Base-by-base conservation (phyloP, 2,329 filamentous ascomycete genomes). In the Zymoseptoria ardabiliae region DNA sequence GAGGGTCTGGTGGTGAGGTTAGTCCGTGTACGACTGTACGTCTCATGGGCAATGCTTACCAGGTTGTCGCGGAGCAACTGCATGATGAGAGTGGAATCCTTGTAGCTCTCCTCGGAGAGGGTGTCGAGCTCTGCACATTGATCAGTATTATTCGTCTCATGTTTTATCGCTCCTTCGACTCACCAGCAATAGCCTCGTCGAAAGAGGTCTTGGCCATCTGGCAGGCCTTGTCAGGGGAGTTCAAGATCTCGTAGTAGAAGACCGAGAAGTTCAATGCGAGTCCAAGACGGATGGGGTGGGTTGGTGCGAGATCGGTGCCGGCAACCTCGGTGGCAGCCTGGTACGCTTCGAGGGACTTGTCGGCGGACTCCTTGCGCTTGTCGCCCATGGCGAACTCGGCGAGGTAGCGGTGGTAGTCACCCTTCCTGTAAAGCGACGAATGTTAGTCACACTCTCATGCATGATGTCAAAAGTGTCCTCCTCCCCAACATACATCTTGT, bases 241-340 rank as follows among this genome's bases (percentile, higher is more conserved):
- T 99, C 73, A 97, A 84, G 77, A 97, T 99, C 86, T 99, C 90
- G 79, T 99, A 99, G 88, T 97, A 97, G 85, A 97, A 97, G 74
- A 97, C 92, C 67, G 92, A 96, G 84, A 95, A 95, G 87, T 96
- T 96, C 69, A 96, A 84, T 71, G 91, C 91, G 68, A 96, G 86
- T 76, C 91, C 91, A 66, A 96, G 88, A 73, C 91, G 90, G 79
- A 95, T 96, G 74, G 91, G 91, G 83, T 96, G 91, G 60, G 91
- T 96, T 65, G 91, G 91, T 65, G 91, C 88, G 69, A 96, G 86
- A 77, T 94, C 90, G 70, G 89, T 93, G 76, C 90, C 85, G 65
- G 91, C 90, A 72, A 96, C 89, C 77, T 95, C 90, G 74, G 90
- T 95, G 72, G 91, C 90, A 74, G 85, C 85, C 81, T 97, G 96